Evolutionary conservation across 306 rosid genomes (phyloP), one percentile per base, ranked within the genome.

Genomic region (Crotalaria pallida): DNA sequence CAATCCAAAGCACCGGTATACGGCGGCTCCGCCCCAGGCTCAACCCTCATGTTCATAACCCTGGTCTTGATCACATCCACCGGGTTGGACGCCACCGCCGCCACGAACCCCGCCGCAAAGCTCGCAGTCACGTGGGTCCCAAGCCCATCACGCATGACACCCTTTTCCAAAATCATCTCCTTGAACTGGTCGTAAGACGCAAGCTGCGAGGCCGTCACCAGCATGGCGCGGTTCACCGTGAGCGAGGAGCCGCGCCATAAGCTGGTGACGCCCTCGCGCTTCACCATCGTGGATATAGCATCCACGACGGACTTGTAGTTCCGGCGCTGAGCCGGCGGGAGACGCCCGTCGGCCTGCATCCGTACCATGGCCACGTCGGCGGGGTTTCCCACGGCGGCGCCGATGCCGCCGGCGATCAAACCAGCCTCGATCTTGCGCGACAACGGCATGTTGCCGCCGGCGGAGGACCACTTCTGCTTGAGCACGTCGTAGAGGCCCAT

Each of bases 31-130:
- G 56, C 75, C 43, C 96, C 92, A 0, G 85, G 61, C 81, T 87
- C 92, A 58, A 89, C 92, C 84, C 65, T 89, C 96, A 87, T 89
- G 43, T 89, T 89, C 96, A 89, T 89, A 65, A 89, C 92, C 58
- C 96, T 57, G 0, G 96, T 89, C 76, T 89, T 89, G 1, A 89
- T 82, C 62, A 89, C 96, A 11, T 89, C 96, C 10, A 89, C 89
- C 0, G 96, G 96, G 17, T 89, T 89, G 3, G 92, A 81, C 1
- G 84, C 90, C 7, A 87, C 96, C 1, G 96, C 85, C 17, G 96
- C 96, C 51, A 89, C 92, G 0, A 89, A 85, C 9, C 96, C 96
- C 1, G 96, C 96, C 0, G 89, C 76, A 45, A 89, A 87, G 7
- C 96, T 89, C 65, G 96, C 88, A 7, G 89, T 81, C 63, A 89